A percentile compares a stretch with the other conserved stretches of the same genome.
Evolutionary conservation across 2,329 filamentous ascomycete species (phyloP).

Genomic region (Xylaria sp.): DNA sequence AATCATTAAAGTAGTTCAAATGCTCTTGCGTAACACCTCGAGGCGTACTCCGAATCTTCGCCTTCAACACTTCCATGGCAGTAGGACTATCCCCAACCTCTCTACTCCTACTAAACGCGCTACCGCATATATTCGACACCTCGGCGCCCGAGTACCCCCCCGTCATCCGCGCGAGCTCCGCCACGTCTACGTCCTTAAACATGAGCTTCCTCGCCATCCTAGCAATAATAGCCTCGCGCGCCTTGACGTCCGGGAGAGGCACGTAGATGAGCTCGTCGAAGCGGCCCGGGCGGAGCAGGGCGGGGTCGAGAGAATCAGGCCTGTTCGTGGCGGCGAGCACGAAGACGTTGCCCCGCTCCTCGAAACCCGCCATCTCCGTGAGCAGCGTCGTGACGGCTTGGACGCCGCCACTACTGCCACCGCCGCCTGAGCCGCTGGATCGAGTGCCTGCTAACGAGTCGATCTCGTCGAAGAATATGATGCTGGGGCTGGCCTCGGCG

Average conservation of each 20-base stretch:
- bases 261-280: constrained; percentile 89
- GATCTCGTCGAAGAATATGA: constrained; percentile 98
- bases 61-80: constrained; percentile 28
- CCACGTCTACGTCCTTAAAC: constrained; percentile 69
- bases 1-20: constrained; percentile 27
- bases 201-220: constrained; percentile 69
- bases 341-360: constrained; percentile 80
- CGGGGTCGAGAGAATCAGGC: constrained; percentile 83
- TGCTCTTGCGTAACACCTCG: constrained; percentile 25
- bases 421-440: constrained; percentile 42
- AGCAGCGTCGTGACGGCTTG: constrained; percentile 89
- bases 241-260: constrained; percentile 74
- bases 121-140: constrained; percentile 62
- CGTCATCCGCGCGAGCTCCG: constrained; percentile 65
- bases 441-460: constrained; percentile 76
- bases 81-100: constrained; percentile 10
- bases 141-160: constrained; percentile 89
- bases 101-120: constrained; percentile 47
- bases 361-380: constrained; percentile 96
- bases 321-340: constrained; percentile 92
- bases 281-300: constrained; percentile 82
- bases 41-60: constrained; percentile 25
- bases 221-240: constrained; percentile 76
- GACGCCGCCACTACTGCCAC: constrained; percentile 56
- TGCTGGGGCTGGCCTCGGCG: constrained; percentile 82